Evolutionary conservation across 2,329 filamentous ascomycete genomes (phyloP), one percentile per base, ranked within the genome.

Genomic region (Coniochaeta prunicola): DNA sequence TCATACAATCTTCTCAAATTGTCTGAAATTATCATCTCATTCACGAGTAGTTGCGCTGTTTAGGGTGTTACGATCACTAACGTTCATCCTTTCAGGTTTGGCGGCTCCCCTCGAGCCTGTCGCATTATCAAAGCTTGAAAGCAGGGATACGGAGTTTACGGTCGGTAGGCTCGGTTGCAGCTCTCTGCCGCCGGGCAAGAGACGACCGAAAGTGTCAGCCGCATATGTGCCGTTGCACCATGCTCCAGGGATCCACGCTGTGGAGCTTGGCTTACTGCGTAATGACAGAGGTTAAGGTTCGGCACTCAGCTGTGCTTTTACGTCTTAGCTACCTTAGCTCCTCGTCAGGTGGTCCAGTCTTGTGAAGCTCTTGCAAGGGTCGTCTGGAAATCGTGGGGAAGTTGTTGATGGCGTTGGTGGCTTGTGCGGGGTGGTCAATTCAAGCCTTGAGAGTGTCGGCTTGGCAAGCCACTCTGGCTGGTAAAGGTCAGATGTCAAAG

Each of bases 1-100:
- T 57, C 34, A 64, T 61, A 65, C 60, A 71, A 73, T 73, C 71
- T 73, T 73, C 71, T 73, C 71, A 72, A 67, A 55, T 19, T 54
- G 58, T 64, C 66, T 67, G 63, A 65, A 58, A 55, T 57, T 56
- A 59, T 30, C 1, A 17, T 21, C 24, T n/a, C 45, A 30, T 40
- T 17, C 5, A 30, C 9, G 6, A 17, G 8, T 28, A 17, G 12
- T 30, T 7, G 13, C 45, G 30, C 12, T 28, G 17, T 13, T 6
- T 50, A 8, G 6, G 7, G 4, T 21, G 24, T 12, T 30, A 30
- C n/a, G n/a, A n/a, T 50, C 4, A 13, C 45, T 50, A 15, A 50
- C 24, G n/a, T 17, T n/a, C 12, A 17, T 50, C 4, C 21, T 17
- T 7, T 13, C 24, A 50, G 45, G 30, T 50, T 50, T 12, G 26